Evolutionary conservation across 1,139 yeast genomes (phyloP).

Genomic region (Diutina pseudorugosa): DNA sequence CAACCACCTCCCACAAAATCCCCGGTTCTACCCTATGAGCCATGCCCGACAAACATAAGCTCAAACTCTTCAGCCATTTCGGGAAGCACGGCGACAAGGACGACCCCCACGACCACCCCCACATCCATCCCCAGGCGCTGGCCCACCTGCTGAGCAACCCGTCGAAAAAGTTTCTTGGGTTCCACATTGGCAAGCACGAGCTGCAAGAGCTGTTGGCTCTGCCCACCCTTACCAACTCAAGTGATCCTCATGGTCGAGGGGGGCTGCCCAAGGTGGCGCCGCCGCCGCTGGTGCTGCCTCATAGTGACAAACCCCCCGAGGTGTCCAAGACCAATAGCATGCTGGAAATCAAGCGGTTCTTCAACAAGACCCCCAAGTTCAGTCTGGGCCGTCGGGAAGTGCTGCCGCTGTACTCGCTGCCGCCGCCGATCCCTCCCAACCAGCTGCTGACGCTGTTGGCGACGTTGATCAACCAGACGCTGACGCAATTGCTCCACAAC

Average conservation of each 20-base stretch:
- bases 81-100: slow-evolving; percentile 8
- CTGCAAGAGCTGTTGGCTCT: slow-evolving; percentile 10
- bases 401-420: background rate
- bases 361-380: slow-evolving; percentile 5
- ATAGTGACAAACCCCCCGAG: slow-evolving; percentile 10
- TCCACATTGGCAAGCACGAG: slow-evolving; percentile 13
- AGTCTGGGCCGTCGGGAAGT: background rate
- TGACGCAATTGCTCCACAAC: slow-evolving; percentile 27
- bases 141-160: background rate
- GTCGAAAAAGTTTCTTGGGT: slow-evolving; percentile 11
- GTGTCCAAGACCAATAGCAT: slow-evolving; percentile 35
- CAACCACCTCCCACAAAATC: no score
- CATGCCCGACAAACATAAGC: slow-evolving; percentile 38
- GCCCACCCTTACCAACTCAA: slow-evolving; percentile 9
- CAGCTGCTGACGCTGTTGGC: slow-evolving; percentile 32
- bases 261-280: slow-evolving; percentile 11
- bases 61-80: slow-evolving; percentile 25
- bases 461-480: slow-evolving; percentile 32
- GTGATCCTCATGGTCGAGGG: slow-evolving; percentile 8
- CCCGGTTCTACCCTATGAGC: background rate
- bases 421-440: slow-evolving; percentile 7
- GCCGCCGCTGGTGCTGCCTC: slow-evolving; percentile 18
- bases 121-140: background rate
- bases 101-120: background rate
- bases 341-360: slow-evolving; percentile 38